A percentile compares a stretch with the other conserved stretches of the same genome.
Conservation (phyloP, 2,329 filamentous ascomycete species). For the Thermoascus crustaceus region DNA sequence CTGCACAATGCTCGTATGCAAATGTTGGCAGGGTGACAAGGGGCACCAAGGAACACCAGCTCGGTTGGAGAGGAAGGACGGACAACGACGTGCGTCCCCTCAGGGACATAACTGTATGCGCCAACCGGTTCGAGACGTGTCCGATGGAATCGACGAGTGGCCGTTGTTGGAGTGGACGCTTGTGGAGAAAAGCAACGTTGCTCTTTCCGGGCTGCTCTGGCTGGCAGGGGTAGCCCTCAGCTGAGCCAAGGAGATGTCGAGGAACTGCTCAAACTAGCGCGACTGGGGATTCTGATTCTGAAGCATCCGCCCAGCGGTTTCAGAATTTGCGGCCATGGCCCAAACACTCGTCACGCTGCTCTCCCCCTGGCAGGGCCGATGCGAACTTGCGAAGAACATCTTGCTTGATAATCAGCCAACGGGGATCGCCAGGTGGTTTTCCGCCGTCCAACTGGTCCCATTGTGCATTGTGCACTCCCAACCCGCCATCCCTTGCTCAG, state of each 20-base stretch:
- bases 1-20: neutral
- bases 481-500: no score
- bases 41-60: neutral
- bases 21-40: constrained; percentile 1
- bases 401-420: no score
- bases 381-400: no score
- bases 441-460: no score
- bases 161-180: neutral
- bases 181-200: neutral
- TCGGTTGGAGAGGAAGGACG: neutral
- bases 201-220: no score
- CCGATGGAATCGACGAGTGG: neutral
- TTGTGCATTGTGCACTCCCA: no score
- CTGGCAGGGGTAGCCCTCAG: no score
- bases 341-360: no score
- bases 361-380: no score
- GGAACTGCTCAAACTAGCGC: constrained; percentile 12
- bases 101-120: no score
- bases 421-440: neutral
- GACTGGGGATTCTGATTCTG: constrained; percentile 7
- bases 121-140: no score
- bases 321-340: constrained; percentile 6
- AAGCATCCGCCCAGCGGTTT: constrained; percentile 11
- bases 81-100: neutral
- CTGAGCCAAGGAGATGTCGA: no score